Evolutionary conservation across 176 grass and related monocot genomes (phyloP).

Genomic region (Calamus simplicifolius): DNA sequence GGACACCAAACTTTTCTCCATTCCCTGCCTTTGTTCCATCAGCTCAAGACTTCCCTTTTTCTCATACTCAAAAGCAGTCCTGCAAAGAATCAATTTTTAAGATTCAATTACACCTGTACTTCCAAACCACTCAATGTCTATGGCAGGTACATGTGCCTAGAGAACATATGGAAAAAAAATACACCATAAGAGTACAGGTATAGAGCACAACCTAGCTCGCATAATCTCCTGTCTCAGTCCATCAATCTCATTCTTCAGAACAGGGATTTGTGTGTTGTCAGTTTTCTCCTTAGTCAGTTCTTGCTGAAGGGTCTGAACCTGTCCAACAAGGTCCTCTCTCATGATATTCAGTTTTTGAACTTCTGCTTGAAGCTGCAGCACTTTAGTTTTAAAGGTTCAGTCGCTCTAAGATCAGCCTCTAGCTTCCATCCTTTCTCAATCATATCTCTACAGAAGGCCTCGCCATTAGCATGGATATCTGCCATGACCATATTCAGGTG

Average conservation of each 20-base stretch:
- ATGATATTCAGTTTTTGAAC: constrained; percentile 10
- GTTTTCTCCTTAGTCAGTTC: constrained; percentile 2
- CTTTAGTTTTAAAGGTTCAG: constrained; percentile 8
- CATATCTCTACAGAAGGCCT: constrained; percentile 3
- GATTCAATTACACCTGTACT: too few relatives aligned
- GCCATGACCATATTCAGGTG: background rate
- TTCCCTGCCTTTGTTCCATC: constrained; percentile 15
- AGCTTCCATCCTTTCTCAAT: constrained; percentile 5
- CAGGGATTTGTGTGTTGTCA: constrained; percentile 8
- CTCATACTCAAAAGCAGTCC: constrained; percentile 16
- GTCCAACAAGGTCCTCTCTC: constrained; percentile 13
- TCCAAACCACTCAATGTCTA: too few relatives aligned
- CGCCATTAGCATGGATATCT: constrained; percentile 16
- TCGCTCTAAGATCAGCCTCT: constrained; percentile 14
- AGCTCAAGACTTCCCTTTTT: constrained; percentile 23
- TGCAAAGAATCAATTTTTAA: background rate
- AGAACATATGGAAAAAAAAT: too few relatives aligned
- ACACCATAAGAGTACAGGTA: background rate
- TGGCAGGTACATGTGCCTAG: too few relatives aligned
- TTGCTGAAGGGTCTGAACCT: constrained; percentile 15
- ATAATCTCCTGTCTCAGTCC: background rate
- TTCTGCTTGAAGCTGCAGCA: constrained; percentile 4
- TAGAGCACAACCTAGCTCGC: background rate
- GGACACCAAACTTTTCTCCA: constrained; percentile 28
- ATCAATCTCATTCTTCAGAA: constrained; percentile 15